A percentile compares a stretch with the other conserved stretches of the same genome.
Conservation (phyloP, 164 flowering plant species). For the Saururus chinensis region DNA sequence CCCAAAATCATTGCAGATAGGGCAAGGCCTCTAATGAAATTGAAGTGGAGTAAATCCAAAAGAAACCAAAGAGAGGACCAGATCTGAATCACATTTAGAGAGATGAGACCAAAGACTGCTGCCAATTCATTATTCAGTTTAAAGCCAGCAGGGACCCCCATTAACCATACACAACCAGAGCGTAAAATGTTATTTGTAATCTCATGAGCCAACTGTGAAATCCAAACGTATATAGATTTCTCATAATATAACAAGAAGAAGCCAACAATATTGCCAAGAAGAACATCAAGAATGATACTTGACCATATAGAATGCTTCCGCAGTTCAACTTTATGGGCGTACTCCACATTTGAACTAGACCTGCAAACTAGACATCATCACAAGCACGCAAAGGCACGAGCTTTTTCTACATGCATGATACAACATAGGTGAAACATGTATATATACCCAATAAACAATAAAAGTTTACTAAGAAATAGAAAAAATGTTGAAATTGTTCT, state of each 20-base stretch:
- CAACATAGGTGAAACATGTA: no score
- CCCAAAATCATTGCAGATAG: conserved; percentile 72
- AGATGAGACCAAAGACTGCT: conserved; percentile 61
- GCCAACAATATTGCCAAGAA: conserved; percentile 69
- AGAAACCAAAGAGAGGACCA: conserved; percentile 87
- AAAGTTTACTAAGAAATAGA: background rate
- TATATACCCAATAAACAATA: no score
- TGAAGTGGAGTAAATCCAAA: conserved; percentile 29
- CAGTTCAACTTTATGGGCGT: conserved; percentile 63
- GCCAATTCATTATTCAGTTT: conserved; percentile 92
- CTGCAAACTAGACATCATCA: conserved; percentile 16
- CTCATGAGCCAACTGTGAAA: conserved; percentile 29
- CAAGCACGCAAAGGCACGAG: background rate
- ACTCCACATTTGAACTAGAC: conserved; percentile 65
- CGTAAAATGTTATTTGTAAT: conserved; percentile 66
- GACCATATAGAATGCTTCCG: conserved; percentile 79
- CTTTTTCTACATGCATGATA: background rate
- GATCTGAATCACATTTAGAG: conserved; percentile 77
- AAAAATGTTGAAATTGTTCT: background rate
- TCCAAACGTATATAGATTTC: conserved; percentile 33
- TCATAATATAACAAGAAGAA: conserved; percentile 32
- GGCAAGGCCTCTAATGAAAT: conserved; percentile 54
- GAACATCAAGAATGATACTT: conserved; percentile 48
- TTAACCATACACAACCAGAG: conserved; percentile 91
- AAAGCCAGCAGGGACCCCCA: conserved; percentile 99